Conservation (phyloP, 345 rosid species). For the Syzygium jambos region DNA sequence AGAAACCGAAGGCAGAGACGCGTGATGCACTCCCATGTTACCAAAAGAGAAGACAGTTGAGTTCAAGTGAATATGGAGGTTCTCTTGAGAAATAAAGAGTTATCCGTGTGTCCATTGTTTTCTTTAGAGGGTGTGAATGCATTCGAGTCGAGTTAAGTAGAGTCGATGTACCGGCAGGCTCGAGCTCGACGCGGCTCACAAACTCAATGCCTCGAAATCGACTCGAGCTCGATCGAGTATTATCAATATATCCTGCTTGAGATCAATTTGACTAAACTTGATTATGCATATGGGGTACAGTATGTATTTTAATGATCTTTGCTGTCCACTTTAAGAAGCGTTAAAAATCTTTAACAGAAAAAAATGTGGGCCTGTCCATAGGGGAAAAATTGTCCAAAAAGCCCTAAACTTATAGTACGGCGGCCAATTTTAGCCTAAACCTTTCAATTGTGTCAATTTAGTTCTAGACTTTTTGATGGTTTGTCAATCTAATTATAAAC, state of each 20-base stretch:
- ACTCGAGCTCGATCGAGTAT: not conserved
- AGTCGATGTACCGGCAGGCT: rapidly evolving
- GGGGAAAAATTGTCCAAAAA: not conserved
- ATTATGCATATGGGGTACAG: not conserved
- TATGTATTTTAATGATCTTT: not conserved
- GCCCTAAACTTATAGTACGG: not conserved
- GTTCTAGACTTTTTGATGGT: not conserved
- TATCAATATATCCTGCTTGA: not conserved
- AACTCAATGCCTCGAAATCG: not conserved
- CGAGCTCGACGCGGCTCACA: not conserved
- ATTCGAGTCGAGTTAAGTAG: not conserved
- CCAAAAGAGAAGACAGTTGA: too few species aligned
- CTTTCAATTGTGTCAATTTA: not conserved
- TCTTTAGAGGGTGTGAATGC: not conserved
- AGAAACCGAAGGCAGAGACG: not conserved
- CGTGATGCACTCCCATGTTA: not conserved
- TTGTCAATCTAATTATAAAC: not conserved
- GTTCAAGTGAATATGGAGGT: not conserved
- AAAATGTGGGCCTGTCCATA: not conserved
- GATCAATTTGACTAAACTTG: not conserved
- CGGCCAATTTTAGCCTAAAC: not conserved
- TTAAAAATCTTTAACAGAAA: not conserved
- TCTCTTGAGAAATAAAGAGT: not conserved
- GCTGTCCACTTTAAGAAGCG: not conserved
- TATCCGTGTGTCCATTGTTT: not conserved